Base-by-base conservation (phyloP, 345 rosid genomes). In the Bruguiera sexangula region DNA sequence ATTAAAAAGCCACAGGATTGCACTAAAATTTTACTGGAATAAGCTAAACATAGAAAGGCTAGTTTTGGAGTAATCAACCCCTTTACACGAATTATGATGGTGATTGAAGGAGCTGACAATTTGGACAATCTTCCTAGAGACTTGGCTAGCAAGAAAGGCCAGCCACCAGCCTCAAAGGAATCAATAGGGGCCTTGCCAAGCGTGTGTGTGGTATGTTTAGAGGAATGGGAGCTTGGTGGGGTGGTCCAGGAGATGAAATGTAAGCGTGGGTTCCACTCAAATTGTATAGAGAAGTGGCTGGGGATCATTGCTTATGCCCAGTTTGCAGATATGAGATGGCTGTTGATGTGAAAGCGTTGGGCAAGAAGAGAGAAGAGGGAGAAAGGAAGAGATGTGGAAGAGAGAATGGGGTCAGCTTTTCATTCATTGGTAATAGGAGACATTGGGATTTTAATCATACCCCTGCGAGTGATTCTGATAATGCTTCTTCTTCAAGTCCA, bases 241-340 rank as follows among this genome's bases (percentile, higher is more conserved):
- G 50, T 68, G 62, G 91, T 51, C 8, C 84, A 80, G 82, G 95
- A 84, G 85, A 91, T 93, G 94, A 91, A 94, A 8, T 89, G 96
- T 65, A 84, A 81, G 78, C 96, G 88, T 65, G 79, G 80, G 87
- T 91, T 93, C 69, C 97, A 91, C 72, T 84, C 82, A 4, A 72
- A 70, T 4, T 93, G 98, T 72, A 79, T 93, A 66, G 86, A 85
- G 70, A 85, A 82, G 78, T 91, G 97, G 98, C 56, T 93, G 65
- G 84, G 78, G 84, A 59, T 88, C 92, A 85, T 76, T 91, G 97
- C 30, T 82, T 88, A 2, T 93, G 97, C 80, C 98, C 98, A 63
- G 86, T 93, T 76, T 89, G 96, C 65, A 85, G 95, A 80, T 85
- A 77, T 62, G 76, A 81, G 83, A 84, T 88, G 95, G 96, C 97